Percentiles rank a stretch among this genome's conserved stretches.
Conservation (phyloP, 2,329 filamentous ascomycete species). For the Epichloe hybrida region DNA sequence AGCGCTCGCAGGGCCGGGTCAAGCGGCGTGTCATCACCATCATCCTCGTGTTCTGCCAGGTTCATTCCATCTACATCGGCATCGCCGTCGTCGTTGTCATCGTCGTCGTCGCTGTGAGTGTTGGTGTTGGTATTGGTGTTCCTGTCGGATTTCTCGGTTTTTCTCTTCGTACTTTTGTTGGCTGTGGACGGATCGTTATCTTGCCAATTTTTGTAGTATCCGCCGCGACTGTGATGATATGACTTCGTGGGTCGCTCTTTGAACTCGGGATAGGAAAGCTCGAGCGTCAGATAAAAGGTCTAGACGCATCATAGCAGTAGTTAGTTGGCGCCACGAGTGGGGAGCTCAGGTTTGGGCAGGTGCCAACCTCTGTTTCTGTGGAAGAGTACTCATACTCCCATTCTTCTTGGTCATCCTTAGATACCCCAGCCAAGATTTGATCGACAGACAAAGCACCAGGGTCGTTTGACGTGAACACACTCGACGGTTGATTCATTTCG, state of each 20-base stretch:
- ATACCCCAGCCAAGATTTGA: slow-evolving; percentile 13
- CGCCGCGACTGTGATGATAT: slow-evolving; percentile 26
- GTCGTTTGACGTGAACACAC: slow-evolving; percentile 7
- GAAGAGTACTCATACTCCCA: slow-evolving; percentile 57
- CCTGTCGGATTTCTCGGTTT: slow-evolving; percentile 14
- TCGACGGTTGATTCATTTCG: slow-evolving; percentile 2
- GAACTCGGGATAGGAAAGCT: slow-evolving; percentile 48
- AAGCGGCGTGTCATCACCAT: slow-evolving; percentile 3
- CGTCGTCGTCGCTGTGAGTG: slow-evolving; percentile 16
- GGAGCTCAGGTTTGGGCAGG: neutral
- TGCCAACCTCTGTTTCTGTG: slow-evolving; percentile 44
- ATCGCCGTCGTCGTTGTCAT: slow-evolving; percentile 4
- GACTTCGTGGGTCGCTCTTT: slow-evolving; percentile 29
- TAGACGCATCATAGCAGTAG: slow-evolving; percentile 14
- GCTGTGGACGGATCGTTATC: slow-evolving; percentile 12
- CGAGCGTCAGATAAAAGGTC: slow-evolving; percentile 52
- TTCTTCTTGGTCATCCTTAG: slow-evolving; percentile 37
- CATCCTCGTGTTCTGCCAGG: neutral
- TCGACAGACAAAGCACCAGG: slow-evolving; percentile 17
- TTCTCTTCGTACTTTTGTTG: slow-evolving; percentile 17
- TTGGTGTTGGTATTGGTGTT: slow-evolving; percentile 18
- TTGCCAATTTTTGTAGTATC: slow-evolving; percentile 32
- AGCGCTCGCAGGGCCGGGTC: slow-evolving; percentile 4
- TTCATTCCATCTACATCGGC: slow-evolving; percentile 6
- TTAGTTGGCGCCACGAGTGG: neutral